Percentiles rank a stretch among this genome's conserved stretches.
phyloP scores from a whole-genome alignment of 1,284 basidiomycete genomes.

The Sporisorium scitamineum region DNA sequence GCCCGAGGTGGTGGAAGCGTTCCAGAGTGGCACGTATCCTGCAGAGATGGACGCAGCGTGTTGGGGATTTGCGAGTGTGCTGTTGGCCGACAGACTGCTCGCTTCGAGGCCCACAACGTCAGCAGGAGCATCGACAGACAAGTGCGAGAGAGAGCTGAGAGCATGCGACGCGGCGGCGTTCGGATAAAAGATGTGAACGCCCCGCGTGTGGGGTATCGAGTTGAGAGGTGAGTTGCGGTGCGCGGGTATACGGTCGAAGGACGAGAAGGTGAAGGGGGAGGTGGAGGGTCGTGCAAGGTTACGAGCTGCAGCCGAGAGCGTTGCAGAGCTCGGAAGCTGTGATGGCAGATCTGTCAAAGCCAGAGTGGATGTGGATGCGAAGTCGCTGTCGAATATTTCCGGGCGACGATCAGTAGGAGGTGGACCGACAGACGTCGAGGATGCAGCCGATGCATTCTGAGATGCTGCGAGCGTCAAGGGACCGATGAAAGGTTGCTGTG shows the following conservation, averaged over 20 bases:
- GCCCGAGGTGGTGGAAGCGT: conserved; percentile 10
- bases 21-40: conserved; percentile 35
- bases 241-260: conserved; percentile 15
- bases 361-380: conserved; percentile 3
- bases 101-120: conserved; percentile 3
- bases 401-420: neutral
- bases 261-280: conserved; percentile 15
- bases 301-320: conserved; percentile 26
- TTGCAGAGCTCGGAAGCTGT: neutral
- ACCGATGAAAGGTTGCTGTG: conserved; percentile 30
- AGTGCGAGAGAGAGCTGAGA: neutral
- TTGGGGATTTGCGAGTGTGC: neutral
- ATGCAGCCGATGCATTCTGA: conserved; percentile 8
- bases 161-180: conserved; percentile 28
- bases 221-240: conserved; percentile 10
- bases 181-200: conserved; percentile 36
- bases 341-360: neutral
- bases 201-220: conserved; percentile 16
- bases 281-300: conserved; percentile 12
- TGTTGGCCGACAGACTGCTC: neutral
- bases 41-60: neutral
- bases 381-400: conserved; percentile 12
- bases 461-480: conserved; percentile 29
- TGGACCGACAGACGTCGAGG: neutral
- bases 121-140: conserved; percentile 3